A percentile compares a stretch with the other conserved stretches of the same genome.
Evolutionary conservation across 257 asterid species (phyloP).

Genomic region (Solanum chmielewskii): DNA sequence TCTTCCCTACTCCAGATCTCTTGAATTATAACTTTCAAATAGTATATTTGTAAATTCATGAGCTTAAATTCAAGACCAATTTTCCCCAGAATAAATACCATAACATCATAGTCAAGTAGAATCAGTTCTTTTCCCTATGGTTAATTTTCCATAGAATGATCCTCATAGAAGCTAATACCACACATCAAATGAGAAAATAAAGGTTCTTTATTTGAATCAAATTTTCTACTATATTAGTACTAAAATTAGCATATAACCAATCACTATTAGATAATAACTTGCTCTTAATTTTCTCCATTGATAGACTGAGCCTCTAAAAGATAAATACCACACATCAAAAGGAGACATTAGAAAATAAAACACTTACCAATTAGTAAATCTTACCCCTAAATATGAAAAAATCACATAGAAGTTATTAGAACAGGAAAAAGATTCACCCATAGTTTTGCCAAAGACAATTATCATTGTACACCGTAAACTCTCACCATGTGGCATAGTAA

Average conservation of each 20-base stretch:
- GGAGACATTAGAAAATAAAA: too few relatives aligned
- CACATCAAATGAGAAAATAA: background rate
- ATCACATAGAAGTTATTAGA: too few relatives aligned
- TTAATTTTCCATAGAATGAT: background rate
- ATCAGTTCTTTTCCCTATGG: background rate
- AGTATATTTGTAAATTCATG: background rate
- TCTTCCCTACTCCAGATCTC: background rate
- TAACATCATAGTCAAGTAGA: background rate
- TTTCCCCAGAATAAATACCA: background rate
- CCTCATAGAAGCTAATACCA: background rate
- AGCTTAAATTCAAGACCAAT: background rate
- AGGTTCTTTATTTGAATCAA: too few relatives aligned
- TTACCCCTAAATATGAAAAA: background rate
- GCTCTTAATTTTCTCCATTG: too few relatives aligned
- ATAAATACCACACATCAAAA: too few relatives aligned
- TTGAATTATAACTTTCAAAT: background rate
- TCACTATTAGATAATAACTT: background rate
- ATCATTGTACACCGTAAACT: background rate
- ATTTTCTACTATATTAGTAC: background rate
- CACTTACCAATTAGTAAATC: background rate
- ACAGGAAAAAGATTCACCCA: background rate
- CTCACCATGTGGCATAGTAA: background rate
- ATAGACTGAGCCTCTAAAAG: background rate
- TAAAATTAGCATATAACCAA: background rate
- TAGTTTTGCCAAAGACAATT: background rate